Conservation (phyloP, 2,329 filamentous ascomycete genomes). For the Pezicula carpinea region DNA sequence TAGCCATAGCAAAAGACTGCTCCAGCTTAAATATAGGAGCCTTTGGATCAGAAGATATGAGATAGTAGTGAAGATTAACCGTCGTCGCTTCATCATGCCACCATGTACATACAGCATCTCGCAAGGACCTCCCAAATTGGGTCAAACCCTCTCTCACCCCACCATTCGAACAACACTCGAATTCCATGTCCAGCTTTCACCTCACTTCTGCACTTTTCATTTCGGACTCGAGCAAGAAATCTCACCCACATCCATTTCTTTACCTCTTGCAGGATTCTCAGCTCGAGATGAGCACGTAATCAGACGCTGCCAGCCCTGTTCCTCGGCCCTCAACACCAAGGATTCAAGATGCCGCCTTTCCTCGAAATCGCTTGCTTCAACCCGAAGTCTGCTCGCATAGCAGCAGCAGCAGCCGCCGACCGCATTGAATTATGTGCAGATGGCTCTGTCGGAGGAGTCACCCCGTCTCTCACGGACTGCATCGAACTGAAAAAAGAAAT, state of each 20-base stretch:
- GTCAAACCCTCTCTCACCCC: neutral
- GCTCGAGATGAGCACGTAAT: neutral
- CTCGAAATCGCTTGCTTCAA: conserved; percentile 48
- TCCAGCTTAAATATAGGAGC: neutral
- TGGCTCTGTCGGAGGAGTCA: conserved; percentile 36
- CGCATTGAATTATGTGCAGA: conserved; percentile 46
- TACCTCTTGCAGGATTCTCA: neutral
- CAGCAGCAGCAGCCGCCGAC: conserved; percentile 38
- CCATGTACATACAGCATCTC: too few relatives aligned
- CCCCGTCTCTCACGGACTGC: conserved; percentile 27
- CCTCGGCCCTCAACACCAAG: neutral
- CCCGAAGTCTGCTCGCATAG: conserved; percentile 35
- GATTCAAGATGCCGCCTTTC: neutral
- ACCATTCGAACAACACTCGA: neutral
- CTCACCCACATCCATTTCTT: neutral
- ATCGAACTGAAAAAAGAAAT: conserved; percentile 18
- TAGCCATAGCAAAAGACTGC: neutral
- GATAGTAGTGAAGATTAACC: neutral
- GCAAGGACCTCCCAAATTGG: neutral
- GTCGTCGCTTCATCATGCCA: neutral
- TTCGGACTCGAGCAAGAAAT: neutral
- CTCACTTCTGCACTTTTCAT: neutral
- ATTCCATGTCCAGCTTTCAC: neutral
- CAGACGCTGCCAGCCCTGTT: neutral
- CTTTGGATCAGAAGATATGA: neutral